Evolutionary conservation across 2,329 filamentous ascomycete species (phyloP).

Genomic region (Calonectria hongkongensis): DNA sequence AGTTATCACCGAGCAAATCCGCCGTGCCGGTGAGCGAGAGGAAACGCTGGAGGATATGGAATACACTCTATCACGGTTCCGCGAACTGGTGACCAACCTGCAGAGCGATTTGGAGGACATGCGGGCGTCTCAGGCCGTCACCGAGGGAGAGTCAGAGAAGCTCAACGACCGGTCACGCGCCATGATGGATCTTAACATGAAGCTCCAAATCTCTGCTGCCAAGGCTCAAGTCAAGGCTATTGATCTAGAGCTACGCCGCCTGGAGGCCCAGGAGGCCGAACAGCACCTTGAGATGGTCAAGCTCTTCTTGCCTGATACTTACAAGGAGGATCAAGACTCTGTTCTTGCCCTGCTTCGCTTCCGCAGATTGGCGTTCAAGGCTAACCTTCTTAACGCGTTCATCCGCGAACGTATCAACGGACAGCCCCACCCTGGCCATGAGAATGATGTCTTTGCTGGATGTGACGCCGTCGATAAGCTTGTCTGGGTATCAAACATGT

Average conservation of each 20-base stretch:
- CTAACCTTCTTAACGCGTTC: conserved; percentile 84
- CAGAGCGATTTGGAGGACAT: conserved; percentile 94
- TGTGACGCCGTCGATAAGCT: conserved; percentile 91
- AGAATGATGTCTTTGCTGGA: conserved; percentile 86
- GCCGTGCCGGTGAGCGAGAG: conserved; percentile 84
- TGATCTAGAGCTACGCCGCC: conserved; percentile 88
- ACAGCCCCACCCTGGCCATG: conserved; percentile 78
- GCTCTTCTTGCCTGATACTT: conserved; percentile 90
- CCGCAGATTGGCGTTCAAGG: conserved; percentile 92
- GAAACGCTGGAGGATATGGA: conserved; percentile 90
- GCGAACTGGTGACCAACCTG: conserved; percentile 89
- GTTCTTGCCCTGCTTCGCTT: conserved; percentile 92
- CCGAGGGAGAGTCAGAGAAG: conserved; percentile 93
- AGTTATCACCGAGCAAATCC: conserved; percentile 87
- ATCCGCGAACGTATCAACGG: conserved; percentile 86
- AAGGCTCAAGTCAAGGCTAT: conserved; percentile 97
- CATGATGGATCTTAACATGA: conserved; percentile 98
- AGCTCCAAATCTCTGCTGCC: conserved; percentile 90
- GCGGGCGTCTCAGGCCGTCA: conserved; percentile 92
- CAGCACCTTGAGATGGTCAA: conserved; percentile 93
- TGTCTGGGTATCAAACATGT: conserved; percentile 88
- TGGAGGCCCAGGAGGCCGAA: conserved; percentile 91
- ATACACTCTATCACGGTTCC: conserved; percentile 91
- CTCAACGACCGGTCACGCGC: conserved; percentile 90
- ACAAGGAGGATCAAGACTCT: conserved; percentile 86